Percentiles rank a stretch among this genome's conserved stretches.
Evolutionary conservation across 495 filamentous ascomycete genomes (phyloP).

Genomic region (Daldinia concentrica): DNA sequence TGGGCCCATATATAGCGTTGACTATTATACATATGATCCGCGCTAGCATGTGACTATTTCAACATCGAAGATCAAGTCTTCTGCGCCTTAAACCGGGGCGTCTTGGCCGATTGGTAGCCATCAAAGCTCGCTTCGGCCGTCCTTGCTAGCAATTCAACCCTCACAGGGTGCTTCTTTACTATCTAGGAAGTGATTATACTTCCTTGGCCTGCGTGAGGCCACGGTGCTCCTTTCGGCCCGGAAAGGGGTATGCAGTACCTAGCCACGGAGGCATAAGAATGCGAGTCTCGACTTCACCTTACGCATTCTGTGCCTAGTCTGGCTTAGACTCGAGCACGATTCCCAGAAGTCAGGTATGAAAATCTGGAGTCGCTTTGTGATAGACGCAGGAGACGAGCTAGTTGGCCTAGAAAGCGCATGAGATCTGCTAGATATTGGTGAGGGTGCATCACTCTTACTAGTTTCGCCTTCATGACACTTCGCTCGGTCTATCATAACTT

Average conservation of each 20-base stretch:
- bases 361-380: not conserved
- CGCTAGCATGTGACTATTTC: not conserved
- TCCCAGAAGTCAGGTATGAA: no score
- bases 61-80: not conserved
- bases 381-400: not conserved
- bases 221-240: slow-evolving; percentile 20
- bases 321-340: not conserved
- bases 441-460: not conserved
- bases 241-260: slow-evolving; percentile 2
- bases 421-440: not conserved
- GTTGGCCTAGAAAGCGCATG: not conserved
- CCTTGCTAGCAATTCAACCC: not conserved
- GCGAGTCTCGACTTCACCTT: not conserved
- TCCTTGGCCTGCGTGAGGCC: slow-evolving; percentile 12
- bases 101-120: slow-evolving; percentile 27
- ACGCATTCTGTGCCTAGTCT: not conserved
- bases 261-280: slow-evolving; percentile 5
- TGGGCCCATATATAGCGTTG: not conserved
- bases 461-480: not conserved
- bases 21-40: not conserved
- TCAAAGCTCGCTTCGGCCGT: slow-evolving; percentile 7
- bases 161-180: slow-evolving; percentile 3
- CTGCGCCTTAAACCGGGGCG: slow-evolving; percentile 10
- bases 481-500: not conserved
- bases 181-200: slow-evolving; percentile 3